Evolutionary conservation across 257 asterid species (phyloP).

Genomic region (Parsonsia alboflavescens): DNA sequence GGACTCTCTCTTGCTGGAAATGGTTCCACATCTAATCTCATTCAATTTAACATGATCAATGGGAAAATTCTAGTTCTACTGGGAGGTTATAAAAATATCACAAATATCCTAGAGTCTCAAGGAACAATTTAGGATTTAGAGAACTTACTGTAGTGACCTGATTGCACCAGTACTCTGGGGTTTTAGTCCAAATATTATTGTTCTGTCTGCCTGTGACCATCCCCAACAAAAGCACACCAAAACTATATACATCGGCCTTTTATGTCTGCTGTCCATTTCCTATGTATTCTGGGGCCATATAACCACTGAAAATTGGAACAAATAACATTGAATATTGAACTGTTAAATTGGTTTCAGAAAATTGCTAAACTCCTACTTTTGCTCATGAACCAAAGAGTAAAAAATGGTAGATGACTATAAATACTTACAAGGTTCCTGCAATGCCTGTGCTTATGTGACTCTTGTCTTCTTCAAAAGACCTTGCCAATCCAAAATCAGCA

Average conservation of each 20-base stretch:
- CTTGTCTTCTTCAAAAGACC: slow-evolving; percentile 66
- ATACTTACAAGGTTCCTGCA: slow-evolving; percentile 78
- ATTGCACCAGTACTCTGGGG: slow-evolving; percentile 53
- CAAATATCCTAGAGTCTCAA: background rate
- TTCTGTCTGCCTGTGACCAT: slow-evolving; percentile 59
- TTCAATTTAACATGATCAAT: background rate
- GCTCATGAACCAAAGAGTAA: background rate
- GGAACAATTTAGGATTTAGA: background rate
- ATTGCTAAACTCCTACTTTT: no score
- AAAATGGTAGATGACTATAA: background rate
- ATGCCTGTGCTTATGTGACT: slow-evolving; percentile 76
- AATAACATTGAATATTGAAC: background rate
- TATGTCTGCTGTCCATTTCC: slow-evolving; percentile 58
- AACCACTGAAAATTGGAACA: slow-evolving; percentile 45
- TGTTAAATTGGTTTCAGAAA: no score
- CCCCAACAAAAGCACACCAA: slow-evolving; percentile 66
- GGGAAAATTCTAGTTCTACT: background rate
- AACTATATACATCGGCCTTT: slow-evolving; percentile 70
- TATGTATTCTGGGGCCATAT: slow-evolving; percentile 74
- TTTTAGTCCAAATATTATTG: slow-evolving; percentile 39
- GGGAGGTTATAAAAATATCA: background rate
- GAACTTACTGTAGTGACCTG: slow-evolving; percentile 46
- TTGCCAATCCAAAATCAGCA: slow-evolving; percentile 80
- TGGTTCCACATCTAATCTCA: slow-evolving; percentile 56
- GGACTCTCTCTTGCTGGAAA: slow-evolving; percentile 45